phyloP scores from a whole-genome alignment of 805 yeast genomes.

The Kodamaea kakaduensis region DNA sequence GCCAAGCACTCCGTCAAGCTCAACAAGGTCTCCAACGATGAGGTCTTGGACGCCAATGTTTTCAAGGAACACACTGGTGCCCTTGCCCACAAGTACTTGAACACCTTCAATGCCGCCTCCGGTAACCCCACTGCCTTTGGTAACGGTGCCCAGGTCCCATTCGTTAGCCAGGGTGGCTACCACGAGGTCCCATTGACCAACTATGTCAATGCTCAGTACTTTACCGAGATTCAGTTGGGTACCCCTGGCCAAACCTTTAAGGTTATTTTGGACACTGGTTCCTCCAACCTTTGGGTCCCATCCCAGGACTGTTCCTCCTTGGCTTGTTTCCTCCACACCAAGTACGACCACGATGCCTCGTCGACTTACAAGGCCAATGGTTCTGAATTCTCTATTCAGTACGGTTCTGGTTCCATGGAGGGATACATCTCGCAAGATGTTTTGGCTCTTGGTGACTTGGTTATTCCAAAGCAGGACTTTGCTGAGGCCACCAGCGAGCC shows the following conservation, averaged over 20 bases:
- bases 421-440: constrained; percentile 90
- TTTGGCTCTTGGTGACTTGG: constrained; percentile 75
- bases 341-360: constrained; percentile 83
- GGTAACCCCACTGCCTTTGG: constrained; percentile 22
- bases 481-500: constrained; percentile 98
- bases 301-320: constrained; percentile 82
- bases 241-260: constrained; percentile 92
- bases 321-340: constrained; percentile 92
- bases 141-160: constrained; percentile 38
- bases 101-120: constrained; percentile 39
- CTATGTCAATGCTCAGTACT: constrained; percentile 94
- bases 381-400: constrained; percentile 75
- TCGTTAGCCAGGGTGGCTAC: constrained; percentile 23
- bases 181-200: constrained; percentile 86
- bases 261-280: constrained; percentile 94
- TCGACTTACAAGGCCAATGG: constrained; percentile 85
- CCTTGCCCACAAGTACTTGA: constrained; percentile 59
- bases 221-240: constrained; percentile 85
- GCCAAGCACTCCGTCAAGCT: constrained; percentile 54
- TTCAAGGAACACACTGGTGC: constrained; percentile 53
- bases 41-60: constrained; percentile 48
- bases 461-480: constrained; percentile 84
- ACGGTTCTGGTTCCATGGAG: constrained; percentile 90
- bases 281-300: constrained; percentile 97
- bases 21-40: constrained; percentile 55